phyloP scores from a whole-genome alignment of 495 filamentous ascomycete genomes.

The Aspergillus sparsus region DNA sequence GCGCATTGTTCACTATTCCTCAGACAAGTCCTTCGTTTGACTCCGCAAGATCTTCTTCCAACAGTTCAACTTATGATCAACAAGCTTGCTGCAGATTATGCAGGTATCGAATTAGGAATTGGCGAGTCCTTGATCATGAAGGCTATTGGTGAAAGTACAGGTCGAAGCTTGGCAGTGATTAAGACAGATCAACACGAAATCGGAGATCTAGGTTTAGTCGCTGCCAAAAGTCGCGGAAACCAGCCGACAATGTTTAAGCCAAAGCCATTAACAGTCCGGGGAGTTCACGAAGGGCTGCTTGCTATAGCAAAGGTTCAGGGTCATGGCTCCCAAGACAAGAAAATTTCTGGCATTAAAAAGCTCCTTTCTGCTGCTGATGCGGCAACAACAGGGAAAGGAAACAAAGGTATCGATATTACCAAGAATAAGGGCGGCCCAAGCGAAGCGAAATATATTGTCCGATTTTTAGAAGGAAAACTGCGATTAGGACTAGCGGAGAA shows the following conservation, averaged over 20 bases:
- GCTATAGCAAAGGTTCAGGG: conserved; percentile 84
- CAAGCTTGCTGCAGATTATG: conserved; percentile 94
- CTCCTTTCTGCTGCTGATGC: conserved; percentile 83
- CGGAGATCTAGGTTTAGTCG: conserved; percentile 91
- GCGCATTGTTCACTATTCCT: conserved; percentile 89
- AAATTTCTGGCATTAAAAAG: conserved; percentile 94
- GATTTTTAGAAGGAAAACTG: conserved; percentile 92
- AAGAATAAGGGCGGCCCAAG: conserved; percentile 92
- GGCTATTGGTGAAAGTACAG: conserved; percentile 91
- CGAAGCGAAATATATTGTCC: conserved; percentile 90
- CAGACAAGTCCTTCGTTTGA: conserved; percentile 87
- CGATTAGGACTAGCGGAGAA: conserved; percentile 89
- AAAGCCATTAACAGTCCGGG: conserved; percentile 81
- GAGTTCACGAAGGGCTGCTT: conserved; percentile 86
- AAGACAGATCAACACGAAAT: conserved; percentile 95
- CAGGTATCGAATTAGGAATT: conserved; percentile 93
- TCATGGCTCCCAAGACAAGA: conserved; percentile 83
- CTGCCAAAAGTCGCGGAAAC: conserved; percentile 88
- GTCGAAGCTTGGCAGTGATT: conserved; percentile 80
- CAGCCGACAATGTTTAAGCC: conserved; percentile 98
- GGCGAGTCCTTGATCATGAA: conserved; percentile 99
- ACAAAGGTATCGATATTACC: conserved; percentile 75
- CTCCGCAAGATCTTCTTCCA: conserved; percentile 81
- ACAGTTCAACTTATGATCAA: conserved; percentile 96
- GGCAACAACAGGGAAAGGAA: conserved; percentile 63